Conservation (phyloP, 495 filamentous ascomycete genomes). For the Penicillium subrubescens region DNA sequence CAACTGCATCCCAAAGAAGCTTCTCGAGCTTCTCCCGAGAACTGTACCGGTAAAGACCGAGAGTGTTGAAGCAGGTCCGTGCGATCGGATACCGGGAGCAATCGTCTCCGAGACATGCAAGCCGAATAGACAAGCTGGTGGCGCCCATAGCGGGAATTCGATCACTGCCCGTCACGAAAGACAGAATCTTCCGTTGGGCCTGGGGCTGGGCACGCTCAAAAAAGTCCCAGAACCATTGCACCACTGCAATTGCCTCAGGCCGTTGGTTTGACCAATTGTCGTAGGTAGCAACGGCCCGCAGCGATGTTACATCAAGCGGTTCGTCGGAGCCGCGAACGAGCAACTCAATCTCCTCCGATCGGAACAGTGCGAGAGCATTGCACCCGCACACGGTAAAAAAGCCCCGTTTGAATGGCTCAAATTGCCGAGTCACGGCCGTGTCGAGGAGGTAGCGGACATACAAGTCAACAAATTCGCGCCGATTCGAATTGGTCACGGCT, state of each 20-base stretch:
- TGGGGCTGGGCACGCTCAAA: slow-evolving; percentile 66
- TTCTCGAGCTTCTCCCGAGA: slow-evolving; percentile 65
- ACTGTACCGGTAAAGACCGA: slow-evolving; percentile 74
- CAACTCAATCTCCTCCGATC: slow-evolving; percentile 93
- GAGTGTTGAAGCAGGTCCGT: slow-evolving; percentile 88
- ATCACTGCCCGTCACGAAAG: slow-evolving; percentile 93
- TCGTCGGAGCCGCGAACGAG: slow-evolving; percentile 89
- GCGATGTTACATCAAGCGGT: slow-evolving; percentile 71
- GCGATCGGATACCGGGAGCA: slow-evolving; percentile 77
- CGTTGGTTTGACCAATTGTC: slow-evolving; percentile 67
- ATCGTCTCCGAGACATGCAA: slow-evolving; percentile 77
- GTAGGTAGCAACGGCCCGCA: slow-evolving; percentile 79
- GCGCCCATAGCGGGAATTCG: slow-evolving; percentile 91
- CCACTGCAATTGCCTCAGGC: slow-evolving; percentile 61
- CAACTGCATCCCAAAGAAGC: slow-evolving; percentile 82
- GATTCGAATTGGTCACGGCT: slow-evolving; percentile 82
- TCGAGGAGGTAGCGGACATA: slow-evolving; percentile 85
- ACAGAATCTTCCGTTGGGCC: slow-evolving; percentile 76
- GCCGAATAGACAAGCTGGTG: slow-evolving; percentile 73
- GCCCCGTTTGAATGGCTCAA: slow-evolving; percentile 92
- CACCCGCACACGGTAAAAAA: slow-evolving; percentile 94
- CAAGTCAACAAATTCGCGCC: slow-evolving; percentile 84
- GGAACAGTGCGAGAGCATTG: slow-evolving; percentile 85
- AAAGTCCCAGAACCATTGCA: slow-evolving; percentile 89
- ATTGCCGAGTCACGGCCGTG: slow-evolving; percentile 76